Conservation (phyloP, 2,329 filamentous ascomycete genomes). For the Sporothrix pallida region DNA sequence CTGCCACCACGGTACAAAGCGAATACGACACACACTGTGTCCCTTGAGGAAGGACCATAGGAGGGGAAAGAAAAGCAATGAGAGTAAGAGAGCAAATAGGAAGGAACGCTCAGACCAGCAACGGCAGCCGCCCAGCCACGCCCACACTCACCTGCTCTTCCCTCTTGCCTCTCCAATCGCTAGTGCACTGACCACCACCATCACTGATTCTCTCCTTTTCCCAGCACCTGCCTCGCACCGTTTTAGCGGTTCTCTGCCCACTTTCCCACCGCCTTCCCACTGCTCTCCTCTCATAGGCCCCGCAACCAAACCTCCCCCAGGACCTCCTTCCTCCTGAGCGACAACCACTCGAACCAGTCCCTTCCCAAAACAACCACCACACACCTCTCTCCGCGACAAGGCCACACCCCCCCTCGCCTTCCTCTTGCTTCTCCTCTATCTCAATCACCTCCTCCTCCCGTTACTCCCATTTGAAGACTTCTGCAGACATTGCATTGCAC, state of each 20-base stretch:
- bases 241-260: slow-evolving; percentile 20
- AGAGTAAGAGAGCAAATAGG: background rate
- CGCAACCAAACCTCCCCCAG: slow-evolving; percentile 13
- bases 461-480: slow-evolving; percentile 14
- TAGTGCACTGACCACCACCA: slow-evolving; percentile 18
- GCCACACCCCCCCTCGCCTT: slow-evolving; percentile 8
- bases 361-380: slow-evolving; percentile 28
- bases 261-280: slow-evolving; percentile 21
- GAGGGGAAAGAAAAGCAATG: background rate
- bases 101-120: slow-evolving; percentile 22
- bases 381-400: slow-evolving; percentile 20
- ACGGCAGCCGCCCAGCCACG: slow-evolving; percentile 8
- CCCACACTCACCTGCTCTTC: background rate
- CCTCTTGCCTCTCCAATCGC: background rate
- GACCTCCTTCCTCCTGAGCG: slow-evolving; percentile 21
- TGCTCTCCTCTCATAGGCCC: background rate
- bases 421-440: background rate
- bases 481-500: background rate
- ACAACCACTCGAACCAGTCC: background rate
- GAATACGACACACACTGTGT: slow-evolving; percentile 21
- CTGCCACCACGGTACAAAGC: slow-evolving; percentile 15
- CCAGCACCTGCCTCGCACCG: background rate
- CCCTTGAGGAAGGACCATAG: background rate
- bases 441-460: background rate
- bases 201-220: background rate